Conservation (phyloP, 768 basidiomycete species). For the Serendipita indica region DNA sequence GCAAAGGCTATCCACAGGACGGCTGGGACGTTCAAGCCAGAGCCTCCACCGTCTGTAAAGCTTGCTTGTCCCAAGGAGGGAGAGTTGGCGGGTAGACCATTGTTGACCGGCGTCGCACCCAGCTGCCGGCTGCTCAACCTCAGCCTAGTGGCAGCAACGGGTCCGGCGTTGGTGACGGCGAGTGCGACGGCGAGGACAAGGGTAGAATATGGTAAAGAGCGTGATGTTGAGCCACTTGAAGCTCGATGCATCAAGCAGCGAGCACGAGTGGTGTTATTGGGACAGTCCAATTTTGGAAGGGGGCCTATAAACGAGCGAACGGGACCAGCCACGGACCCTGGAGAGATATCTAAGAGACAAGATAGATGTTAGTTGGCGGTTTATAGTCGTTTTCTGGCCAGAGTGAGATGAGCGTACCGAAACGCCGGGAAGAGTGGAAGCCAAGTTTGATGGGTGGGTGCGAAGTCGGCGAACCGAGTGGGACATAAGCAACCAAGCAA, state of each 20-base stretch:
- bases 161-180: slow-evolving; percentile 4
- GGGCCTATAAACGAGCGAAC: not conserved
- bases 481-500: too few relatives aligned
- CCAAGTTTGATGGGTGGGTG: too few relatives aligned
- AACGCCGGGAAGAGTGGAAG: too few relatives aligned
- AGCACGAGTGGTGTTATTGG: not conserved
- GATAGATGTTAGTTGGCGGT: too few relatives aligned
- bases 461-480: too few relatives aligned
- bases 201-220: not conserved
- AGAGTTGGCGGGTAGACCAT: not conserved
- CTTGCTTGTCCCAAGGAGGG: slow-evolving; percentile 34
- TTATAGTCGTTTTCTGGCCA: too few relatives aligned
- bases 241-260: slow-evolving; percentile 3
- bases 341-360: too few relatives aligned
- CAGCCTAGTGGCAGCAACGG: not conserved
- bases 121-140: not conserved
- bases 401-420: too few relatives aligned
- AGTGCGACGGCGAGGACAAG: not conserved
- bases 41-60: slow-evolving; percentile 46
- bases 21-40: slow-evolving; percentile 31
- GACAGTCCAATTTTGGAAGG: not conserved
- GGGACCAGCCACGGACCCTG: not conserved
- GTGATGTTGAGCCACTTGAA: not conserved
- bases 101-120: not conserved
- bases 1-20: slow-evolving; percentile 45